These are phyloP conservation scores for Fusarium anguioides DNA, from an alignment of 2,329 filamentous ascomycete genomes.

Conservation along the genomic window DNA sequence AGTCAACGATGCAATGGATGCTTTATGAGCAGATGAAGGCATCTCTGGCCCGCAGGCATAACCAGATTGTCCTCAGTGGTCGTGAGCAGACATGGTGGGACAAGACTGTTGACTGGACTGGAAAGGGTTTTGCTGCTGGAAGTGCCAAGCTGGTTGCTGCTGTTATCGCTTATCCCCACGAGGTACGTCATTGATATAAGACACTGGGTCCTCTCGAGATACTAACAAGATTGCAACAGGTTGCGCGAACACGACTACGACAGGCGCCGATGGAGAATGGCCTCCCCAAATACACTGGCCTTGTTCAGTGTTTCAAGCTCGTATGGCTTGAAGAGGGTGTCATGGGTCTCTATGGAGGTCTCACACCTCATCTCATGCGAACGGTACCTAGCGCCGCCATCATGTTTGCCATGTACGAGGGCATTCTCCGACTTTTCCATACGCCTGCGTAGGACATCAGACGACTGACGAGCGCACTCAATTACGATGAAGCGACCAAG, in stretches of 20 bases:
- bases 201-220: not conserved
- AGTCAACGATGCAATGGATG: slow-evolving; percentile 93
- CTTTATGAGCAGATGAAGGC: slow-evolving; percentile 93
- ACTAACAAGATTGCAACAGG: slow-evolving; percentile 55
- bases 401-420: slow-evolving; percentile 91
- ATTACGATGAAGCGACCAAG: not conserved
- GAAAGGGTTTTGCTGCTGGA: slow-evolving; percentile 82
- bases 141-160: slow-evolving; percentile 88
- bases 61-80: slow-evolving; percentile 66
- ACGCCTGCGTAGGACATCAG: slow-evolving; percentile 47
- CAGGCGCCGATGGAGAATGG: slow-evolving; percentile 82
- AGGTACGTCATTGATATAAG: slow-evolving; percentile 64
- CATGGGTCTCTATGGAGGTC: slow-evolving; percentile 85
- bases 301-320: slow-evolving; percentile 87
- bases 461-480: not conserved
- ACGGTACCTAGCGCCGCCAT: slow-evolving; percentile 94
- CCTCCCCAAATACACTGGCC: slow-evolving; percentile 84
- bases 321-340: slow-evolving; percentile 91
- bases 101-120: slow-evolving; percentile 78
- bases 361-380: slow-evolving; percentile 90
- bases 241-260: slow-evolving; percentile 84
- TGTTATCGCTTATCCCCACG: slow-evolving; percentile 89
- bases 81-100: slow-evolving; percentile 77
- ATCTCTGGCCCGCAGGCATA: slow-evolving; percentile 73
- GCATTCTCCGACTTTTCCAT: slow-evolving; percentile 62